Evolutionary conservation across 108 stramenopile species (phyloP).

Genomic region (Mediolabrus comicus): DNA sequence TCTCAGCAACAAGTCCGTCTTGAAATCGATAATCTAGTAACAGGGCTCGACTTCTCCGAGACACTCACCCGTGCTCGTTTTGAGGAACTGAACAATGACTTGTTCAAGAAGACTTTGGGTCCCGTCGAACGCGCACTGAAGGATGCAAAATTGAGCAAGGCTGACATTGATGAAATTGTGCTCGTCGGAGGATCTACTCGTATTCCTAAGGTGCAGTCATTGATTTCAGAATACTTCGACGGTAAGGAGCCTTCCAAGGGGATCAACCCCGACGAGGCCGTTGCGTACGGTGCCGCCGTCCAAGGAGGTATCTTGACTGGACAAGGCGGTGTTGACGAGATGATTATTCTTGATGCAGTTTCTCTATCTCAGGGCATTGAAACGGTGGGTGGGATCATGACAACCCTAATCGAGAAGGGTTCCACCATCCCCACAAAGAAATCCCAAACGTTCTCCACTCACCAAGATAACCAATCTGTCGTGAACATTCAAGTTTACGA

Average conservation of each 20-base stretch:
- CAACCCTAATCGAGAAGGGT: constrained; percentile 91
- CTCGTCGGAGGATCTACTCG: constrained; percentile 77
- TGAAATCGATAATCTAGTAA: constrained; percentile 71
- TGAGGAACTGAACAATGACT: constrained; percentile 60
- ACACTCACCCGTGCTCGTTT: constrained; percentile 63
- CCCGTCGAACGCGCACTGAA: constrained; percentile 70
- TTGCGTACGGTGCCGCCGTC: constrained; percentile 74
- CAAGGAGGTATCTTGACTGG: constrained; percentile 70
- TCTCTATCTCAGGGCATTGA: constrained; percentile 91
- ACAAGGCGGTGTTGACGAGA: constrained; percentile 87
- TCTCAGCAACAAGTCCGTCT: constrained; percentile 65
- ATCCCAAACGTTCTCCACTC: constrained; percentile 91
- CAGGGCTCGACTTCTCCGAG: constrained; percentile 68
- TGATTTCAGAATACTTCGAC: constrained; percentile 64
- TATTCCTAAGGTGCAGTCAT: constrained; percentile 63
- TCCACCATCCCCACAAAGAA: constrained; percentile 95
- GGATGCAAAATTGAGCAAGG: constrained; percentile 63
- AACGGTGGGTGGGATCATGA: constrained; percentile 95
- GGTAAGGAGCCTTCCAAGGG: constrained; percentile 54
- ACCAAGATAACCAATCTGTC: constrained; percentile 93
- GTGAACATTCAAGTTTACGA: constrained; percentile 95
- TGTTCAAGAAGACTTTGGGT: constrained; percentile 68
- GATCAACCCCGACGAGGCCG: constrained; percentile 85
- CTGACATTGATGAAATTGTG: constrained; percentile 59
- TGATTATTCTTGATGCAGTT: constrained; percentile 81